These are phyloP conservation scores for Emydomyces testavorans DNA, from an alignment of 2,329 filamentous ascomycete species.

Conservation along the genomic window DNA sequence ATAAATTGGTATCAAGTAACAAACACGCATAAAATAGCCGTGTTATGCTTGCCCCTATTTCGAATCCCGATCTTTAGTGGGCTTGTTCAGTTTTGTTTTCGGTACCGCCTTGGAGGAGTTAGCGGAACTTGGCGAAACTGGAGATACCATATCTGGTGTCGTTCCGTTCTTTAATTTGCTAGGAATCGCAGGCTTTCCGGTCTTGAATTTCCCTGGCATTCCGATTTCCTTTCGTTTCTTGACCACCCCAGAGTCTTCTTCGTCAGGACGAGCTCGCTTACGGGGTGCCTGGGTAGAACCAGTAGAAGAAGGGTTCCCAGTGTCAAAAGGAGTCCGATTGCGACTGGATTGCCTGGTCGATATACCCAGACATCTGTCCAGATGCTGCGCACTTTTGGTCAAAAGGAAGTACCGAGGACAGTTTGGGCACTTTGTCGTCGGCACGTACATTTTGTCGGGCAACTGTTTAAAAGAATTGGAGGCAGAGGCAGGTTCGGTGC, in stretches of 20 bases:
- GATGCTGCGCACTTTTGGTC: conserved; percentile 49
- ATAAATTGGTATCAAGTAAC: background rate
- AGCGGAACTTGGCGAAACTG: background rate
- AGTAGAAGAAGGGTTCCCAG: conserved; percentile 24
- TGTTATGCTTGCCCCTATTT: background rate
- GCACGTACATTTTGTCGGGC: conserved; percentile 28
- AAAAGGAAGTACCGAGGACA: conserved; percentile 52
- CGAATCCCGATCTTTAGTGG: conserved; percentile 6
- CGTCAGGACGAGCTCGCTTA: conserved; percentile 21
- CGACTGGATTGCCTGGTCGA: conserved; percentile 42
- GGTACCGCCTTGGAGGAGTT: background rate
- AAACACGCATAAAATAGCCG: background rate
- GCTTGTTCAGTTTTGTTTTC: conserved; percentile 9
- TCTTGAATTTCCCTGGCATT: conserved; percentile 24
- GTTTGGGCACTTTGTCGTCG: conserved; percentile 43
- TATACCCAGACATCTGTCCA: conserved; percentile 50
- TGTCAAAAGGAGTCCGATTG: conserved; percentile 34
- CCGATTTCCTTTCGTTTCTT: conserved; percentile 14
- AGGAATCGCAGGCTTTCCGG: conserved; percentile 28
- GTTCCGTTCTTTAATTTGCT: conserved; percentile 36
- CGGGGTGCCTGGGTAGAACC: conserved; percentile 6
- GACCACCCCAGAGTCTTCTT: conserved; percentile 10
- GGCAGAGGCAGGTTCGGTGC: conserved; percentile 19
- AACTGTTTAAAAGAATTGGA: conserved; percentile 24
- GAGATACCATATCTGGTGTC: conserved; percentile 24